phyloP scores from a whole-genome alignment of 78 protist species.

The slime mould (Dictyostelium discoideum) region dicty_2.7 NC_007091.3:331001-331500 shows the following conservation, averaged over 20 bases:
- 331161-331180: background rate
- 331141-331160: background rate
- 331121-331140: background rate
- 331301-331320: conserved; percentile 3
- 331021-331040: background rate
- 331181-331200: background rate
- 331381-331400: background rate
- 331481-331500: background rate
- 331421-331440: background rate
- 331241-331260: background rate
- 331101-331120: background rate
- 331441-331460: background rate
- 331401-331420: background rate
- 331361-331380: background rate
- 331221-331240: background rate
- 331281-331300: conserved; percentile 9
- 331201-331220: background rate
- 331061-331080: too few relatives aligned
- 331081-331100: too few relatives aligned
- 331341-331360: background rate
- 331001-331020: background rate
- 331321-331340: conserved; percentile 25
- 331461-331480: background rate
- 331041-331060: too few relatives aligned
- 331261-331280: background rate